Percentiles rank a stretch among this genome's conserved stretches.
phyloP scores from a whole-genome alignment of 2,329 filamentous ascomycete species.

The Trichothecium sympodiale region DNA sequence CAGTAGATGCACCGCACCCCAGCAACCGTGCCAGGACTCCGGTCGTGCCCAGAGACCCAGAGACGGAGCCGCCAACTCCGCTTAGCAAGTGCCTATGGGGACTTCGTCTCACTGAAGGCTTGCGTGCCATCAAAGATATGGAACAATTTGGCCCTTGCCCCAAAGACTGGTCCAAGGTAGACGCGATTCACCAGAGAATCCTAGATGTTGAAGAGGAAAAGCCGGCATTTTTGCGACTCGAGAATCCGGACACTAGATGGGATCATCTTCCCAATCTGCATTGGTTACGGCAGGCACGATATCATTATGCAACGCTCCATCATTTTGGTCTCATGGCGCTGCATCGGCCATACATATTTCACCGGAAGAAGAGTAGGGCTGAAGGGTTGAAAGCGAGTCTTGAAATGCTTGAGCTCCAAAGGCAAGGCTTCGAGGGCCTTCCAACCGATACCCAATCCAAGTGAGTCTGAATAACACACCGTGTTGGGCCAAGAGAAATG shows the following conservation, averaged over 20 bases:
- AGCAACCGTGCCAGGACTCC: constrained; percentile 34
- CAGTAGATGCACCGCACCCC: constrained; percentile 41
- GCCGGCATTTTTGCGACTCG: constrained; percentile 40
- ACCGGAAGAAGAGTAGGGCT: constrained; percentile 38
- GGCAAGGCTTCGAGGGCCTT: constrained; percentile 34
- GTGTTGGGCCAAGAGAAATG: too few relatives aligned
- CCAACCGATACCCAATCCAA: constrained; percentile 37
- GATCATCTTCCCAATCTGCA: constrained; percentile 39
- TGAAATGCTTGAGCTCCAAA: constrained; percentile 43
- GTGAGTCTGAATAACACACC: constrained; percentile 16
- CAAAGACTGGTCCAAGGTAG: constrained; percentile 41
- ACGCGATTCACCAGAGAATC: constrained; percentile 40
- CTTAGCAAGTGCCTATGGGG: constrained; percentile 42
- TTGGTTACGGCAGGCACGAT: constrained; percentile 38
- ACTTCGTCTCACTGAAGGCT: constrained; percentile 32
- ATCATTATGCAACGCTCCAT: constrained; percentile 34
- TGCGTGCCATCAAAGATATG: constrained; percentile 43
- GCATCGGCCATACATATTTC: constrained; percentile 52
- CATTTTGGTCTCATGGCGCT: constrained; percentile 47
- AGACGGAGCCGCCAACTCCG: constrained; percentile 42
- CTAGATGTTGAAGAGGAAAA: constrained; percentile 34
- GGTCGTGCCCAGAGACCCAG: constrained; percentile 32
- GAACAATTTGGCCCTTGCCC: constrained; percentile 45
- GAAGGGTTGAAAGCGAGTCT: constrained; percentile 46
- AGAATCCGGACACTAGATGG: constrained; percentile 46